phyloP scores from a whole-genome alignment of 192 early-diverging fungal species.

The Gaertneriomyces sp. region DNA sequence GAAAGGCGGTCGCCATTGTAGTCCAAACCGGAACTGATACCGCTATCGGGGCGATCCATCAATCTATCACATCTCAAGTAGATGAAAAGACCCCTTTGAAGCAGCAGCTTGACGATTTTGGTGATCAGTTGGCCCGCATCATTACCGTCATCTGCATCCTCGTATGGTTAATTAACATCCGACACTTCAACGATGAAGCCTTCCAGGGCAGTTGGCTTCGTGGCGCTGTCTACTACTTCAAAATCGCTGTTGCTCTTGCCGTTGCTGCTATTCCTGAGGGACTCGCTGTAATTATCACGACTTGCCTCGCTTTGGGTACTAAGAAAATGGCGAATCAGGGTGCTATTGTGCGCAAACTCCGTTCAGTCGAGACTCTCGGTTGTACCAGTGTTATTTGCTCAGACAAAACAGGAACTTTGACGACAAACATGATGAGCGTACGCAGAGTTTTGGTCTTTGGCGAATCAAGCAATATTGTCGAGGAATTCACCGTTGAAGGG shows the following conservation, averaged over 20 bases:
- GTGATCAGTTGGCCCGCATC: slow-evolving; percentile 53
- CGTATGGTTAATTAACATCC: slow-evolving; percentile 97
- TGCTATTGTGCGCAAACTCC: slow-evolving; percentile 92
- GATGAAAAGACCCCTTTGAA: slow-evolving; percentile 95
- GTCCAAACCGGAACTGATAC: slow-evolving; percentile 82
- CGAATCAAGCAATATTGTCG: slow-evolving; percentile 40
- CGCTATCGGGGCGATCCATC: slow-evolving; percentile 92
- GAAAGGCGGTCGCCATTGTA: slow-evolving; percentile 85
- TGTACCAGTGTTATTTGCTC: slow-evolving; percentile 98
- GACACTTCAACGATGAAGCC: slow-evolving; percentile 87
- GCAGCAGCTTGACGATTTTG: slow-evolving; percentile 94
- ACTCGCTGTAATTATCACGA: slow-evolving; percentile 96
- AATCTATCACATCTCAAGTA: slow-evolving; percentile 76
- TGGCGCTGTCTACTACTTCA: slow-evolving; percentile 98
- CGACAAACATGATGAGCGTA: slow-evolving; percentile 94
- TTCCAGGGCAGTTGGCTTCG: slow-evolving; percentile 73
- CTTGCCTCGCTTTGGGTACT: slow-evolving; percentile 94
- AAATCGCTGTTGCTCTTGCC: slow-evolving; percentile 96
- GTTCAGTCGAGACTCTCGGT: slow-evolving; percentile 93
- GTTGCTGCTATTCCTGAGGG: slow-evolving; percentile 99
- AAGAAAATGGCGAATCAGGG: slow-evolving; percentile 95
- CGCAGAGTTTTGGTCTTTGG: slow-evolving; percentile 44
- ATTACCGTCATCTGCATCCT: slow-evolving; percentile 87
- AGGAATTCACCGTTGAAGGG: slow-evolving; percentile 79
- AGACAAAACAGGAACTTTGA: slow-evolving; percentile 99